Percentiles rank a stretch among this genome's conserved stretches.
Conservation (phyloP, 352 stramenopile genomes). For the Pythium chondricola region DNA sequence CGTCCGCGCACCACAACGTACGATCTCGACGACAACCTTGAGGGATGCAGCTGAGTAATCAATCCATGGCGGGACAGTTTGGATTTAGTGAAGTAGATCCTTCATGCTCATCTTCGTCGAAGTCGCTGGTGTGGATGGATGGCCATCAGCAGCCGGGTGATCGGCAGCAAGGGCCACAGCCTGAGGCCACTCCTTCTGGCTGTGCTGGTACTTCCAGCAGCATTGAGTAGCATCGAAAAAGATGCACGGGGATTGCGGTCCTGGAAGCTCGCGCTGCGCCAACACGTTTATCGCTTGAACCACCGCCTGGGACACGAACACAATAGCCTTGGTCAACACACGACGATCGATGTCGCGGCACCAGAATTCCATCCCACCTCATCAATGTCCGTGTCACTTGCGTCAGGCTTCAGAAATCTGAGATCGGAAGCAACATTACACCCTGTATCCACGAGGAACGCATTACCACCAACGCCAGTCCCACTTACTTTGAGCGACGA, state of each 20-base stretch:
- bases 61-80: no score
- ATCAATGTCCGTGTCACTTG: not conserved
- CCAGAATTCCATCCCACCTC: not conserved
- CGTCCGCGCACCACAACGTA: no score
- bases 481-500: not conserved
- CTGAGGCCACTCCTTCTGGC: not conserved
- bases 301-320: not conserved
- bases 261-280: not conserved
- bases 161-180: not conserved
- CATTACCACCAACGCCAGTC: not conserved
- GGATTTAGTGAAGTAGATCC: not conserved
- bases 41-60: no score
- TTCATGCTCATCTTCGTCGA: constrained; percentile 5
- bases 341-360: no score
- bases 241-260: not conserved
- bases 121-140: not conserved
- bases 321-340: no score
- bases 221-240: not conserved
- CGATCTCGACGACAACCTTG: no score
- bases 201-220: not conserved
- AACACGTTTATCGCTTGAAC: not conserved
- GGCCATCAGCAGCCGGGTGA: not conserved
- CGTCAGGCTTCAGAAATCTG: constrained; percentile 1
- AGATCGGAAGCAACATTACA: no score
- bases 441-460: not conserved